A percentile compares a stretch with the other conserved stretches of the same genome.
These are phyloP conservation scores for Didymella sp. DNA, from an alignment of 2,329 filamentous ascomycete species.

Conservation along the genomic window DNA sequence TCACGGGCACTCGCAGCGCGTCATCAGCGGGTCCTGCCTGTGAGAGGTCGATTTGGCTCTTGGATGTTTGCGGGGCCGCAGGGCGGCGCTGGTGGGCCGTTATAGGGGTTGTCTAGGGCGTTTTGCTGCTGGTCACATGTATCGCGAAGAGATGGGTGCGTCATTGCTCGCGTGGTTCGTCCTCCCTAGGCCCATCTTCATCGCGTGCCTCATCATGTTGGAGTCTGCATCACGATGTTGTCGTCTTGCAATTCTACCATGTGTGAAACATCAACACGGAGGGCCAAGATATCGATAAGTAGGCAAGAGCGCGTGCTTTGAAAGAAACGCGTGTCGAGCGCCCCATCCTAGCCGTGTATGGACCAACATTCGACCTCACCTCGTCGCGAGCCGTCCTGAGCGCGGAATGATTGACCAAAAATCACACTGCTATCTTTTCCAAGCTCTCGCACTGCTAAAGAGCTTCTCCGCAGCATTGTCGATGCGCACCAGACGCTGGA, in stretches of 20 bases:
- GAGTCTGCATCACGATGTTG: neutral
- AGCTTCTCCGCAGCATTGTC: too few relatives aligned
- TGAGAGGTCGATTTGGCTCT: conserved; percentile 8
- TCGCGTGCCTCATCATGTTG: neutral
- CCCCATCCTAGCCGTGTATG: neutral
- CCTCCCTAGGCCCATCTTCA: conserved; percentile 9
- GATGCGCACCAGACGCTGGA: too few relatives aligned
- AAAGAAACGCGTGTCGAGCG: conserved; percentile 2
- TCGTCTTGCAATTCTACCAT: neutral
- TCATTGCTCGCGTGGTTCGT: conserved; percentile 19
- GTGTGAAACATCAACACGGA: neutral
- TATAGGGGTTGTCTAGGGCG: conserved; percentile 13
- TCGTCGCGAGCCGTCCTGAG: too few relatives aligned
- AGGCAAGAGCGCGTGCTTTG: neutral
- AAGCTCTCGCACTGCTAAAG: neutral
- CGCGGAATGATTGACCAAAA: too few relatives aligned
- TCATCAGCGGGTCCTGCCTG: conserved; percentile 15
- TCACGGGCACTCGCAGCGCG: conserved; percentile 13
- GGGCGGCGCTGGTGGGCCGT: conserved; percentile 2
- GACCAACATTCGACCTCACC: conserved; percentile 1
- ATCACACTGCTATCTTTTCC: neutral
- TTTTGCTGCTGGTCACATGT: conserved; percentile 19
- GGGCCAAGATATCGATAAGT: neutral
- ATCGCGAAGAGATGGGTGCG: conserved; percentile 15
- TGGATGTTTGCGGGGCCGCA: conserved; percentile 14